A percentile compares a stretch with the other conserved stretches of the same genome.
These are phyloP conservation scores for Lignosus rhinocerotis DNA, from an alignment of 1,284 basidiomycete genomes.

Conservation along the genomic window DNA sequence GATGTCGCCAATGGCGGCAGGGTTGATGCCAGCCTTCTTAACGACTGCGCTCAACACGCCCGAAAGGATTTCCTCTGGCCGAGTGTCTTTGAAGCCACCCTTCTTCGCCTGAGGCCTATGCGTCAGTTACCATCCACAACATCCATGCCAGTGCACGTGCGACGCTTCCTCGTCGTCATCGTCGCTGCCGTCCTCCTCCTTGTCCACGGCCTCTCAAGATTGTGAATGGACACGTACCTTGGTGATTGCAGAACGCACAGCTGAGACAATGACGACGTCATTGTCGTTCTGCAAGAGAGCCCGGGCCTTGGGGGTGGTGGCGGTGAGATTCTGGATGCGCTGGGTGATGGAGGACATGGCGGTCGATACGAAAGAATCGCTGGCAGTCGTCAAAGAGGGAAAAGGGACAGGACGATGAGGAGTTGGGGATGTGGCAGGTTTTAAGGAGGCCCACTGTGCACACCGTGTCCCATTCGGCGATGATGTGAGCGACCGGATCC, in stretches of 20 bases:
- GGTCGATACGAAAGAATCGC: neutral
- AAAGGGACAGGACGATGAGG: neutral
- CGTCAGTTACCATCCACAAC: neutral
- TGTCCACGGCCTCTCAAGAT: neutral
- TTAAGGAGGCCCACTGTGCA: constrained; percentile 1
- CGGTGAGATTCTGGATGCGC: constrained; percentile 27
- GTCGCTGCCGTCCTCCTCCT: neutral
- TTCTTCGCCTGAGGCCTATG: constrained; percentile 65
- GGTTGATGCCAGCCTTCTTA: constrained; percentile 69
- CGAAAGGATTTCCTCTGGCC: constrained; percentile 88
- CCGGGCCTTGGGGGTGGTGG: constrained; percentile 43
- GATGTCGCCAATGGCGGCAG: constrained; percentile 84
- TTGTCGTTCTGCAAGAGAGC: constrained; percentile 63
- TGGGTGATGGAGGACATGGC: constrained; percentile 28
- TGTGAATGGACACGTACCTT: constrained; percentile 53
- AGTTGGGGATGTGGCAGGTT: neutral
- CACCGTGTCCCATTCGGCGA: constrained; percentile 11
- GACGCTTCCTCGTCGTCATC: neutral
- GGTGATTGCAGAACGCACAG: constrained; percentile 88
- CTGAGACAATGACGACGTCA: constrained; percentile 90
- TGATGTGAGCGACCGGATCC: constrained; percentile 14
- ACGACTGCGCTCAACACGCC: constrained; percentile 79
- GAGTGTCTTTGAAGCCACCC: constrained; percentile 93
- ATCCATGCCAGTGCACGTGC: neutral
- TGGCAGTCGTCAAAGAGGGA: constrained; percentile 1